phyloP scores from a whole-genome alignment of 2,329 filamentous ascomycete species.

The Alternaria brassicicola region DNA sequence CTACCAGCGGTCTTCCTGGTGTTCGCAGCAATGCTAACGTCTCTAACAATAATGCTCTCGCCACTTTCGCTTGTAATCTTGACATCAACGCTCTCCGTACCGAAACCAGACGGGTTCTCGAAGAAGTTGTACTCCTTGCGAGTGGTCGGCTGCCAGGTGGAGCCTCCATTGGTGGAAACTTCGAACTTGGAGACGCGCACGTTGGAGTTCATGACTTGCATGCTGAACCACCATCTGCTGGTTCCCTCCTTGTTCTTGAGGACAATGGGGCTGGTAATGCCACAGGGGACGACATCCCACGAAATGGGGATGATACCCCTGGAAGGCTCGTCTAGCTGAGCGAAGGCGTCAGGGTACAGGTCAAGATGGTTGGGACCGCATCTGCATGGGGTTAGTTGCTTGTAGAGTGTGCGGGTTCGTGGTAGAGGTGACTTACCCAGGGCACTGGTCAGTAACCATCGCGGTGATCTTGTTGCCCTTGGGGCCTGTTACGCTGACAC shows the following conservation, averaged over 20 bases:
- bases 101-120: slow-evolving; percentile 64
- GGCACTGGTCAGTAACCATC: slow-evolving; percentile 69
- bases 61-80: slow-evolving; percentile 62
- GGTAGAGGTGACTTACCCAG: slow-evolving; percentile 31
- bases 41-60: slow-evolving; percentile 58
- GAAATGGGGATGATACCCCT: slow-evolving; percentile 57
- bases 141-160: slow-evolving; percentile 63
- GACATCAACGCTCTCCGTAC: slow-evolving; percentile 60
- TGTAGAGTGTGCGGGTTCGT: fast-evolving
- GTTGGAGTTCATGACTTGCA: slow-evolving; percentile 70
- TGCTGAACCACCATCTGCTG: slow-evolving; percentile 62
- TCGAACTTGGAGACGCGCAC: slow-evolving; percentile 62
- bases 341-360: slow-evolving; percentile 60
- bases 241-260: slow-evolving; percentile 62
- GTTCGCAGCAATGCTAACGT: slow-evolving; percentile 53
- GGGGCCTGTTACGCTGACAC: slow-evolving; percentile 64
- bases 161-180: slow-evolving; percentile 65
- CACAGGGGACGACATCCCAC: slow-evolving; percentile 60
- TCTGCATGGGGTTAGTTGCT: slow-evolving; percentile 15
- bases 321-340: slow-evolving; percentile 52
- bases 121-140: slow-evolving; percentile 65
- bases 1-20: slow-evolving; percentile 34
- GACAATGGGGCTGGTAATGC: slow-evolving; percentile 56
- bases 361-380: slow-evolving; percentile 62
- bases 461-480: slow-evolving; percentile 64